Evolutionary conservation across 2,329 filamentous ascomycete genomes (phyloP).

Genomic region (Lachnellula subtilissima): DNA sequence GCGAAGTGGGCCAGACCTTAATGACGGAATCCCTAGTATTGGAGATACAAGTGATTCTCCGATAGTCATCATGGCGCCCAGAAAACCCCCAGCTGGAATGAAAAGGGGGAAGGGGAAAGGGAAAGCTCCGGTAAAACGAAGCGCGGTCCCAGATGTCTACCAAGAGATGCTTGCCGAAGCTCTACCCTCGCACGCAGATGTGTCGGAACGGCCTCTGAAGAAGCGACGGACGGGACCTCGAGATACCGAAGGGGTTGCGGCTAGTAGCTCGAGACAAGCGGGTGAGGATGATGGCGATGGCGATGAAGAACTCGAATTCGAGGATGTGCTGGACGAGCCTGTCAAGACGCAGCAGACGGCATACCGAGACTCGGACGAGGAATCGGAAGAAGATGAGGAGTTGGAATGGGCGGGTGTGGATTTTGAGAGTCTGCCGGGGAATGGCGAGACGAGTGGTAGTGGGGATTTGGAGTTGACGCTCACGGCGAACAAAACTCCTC

Average conservation of each 20-base stretch:
- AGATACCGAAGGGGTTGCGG: conserved; percentile 6
- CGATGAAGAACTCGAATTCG: conserved; percentile 27
- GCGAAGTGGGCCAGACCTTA: neutral
- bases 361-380: conserved; percentile 48
- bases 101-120: conserved; percentile 18
- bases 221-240: conserved; percentile 23
- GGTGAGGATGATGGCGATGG: conserved; percentile 22
- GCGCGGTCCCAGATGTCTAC: conserved; percentile 38
- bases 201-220: conserved; percentile 35
- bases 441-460: conserved; percentile 17
- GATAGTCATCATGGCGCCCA: conserved; percentile 3
- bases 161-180: conserved; percentile 42
- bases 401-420: conserved; percentile 61
- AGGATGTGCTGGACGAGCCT: conserved; percentile 26
- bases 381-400: conserved; percentile 48
- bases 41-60: neutral
- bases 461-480: conserved; percentile 33
- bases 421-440: conserved; percentile 30
- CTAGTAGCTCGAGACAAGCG: conserved; percentile 13
- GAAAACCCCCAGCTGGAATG: conserved; percentile 5
- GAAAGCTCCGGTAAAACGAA: conserved; percentile 3
- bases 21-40: neutral
- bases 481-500: conserved; percentile 16
- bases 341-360: conserved; percentile 32
- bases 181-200: conserved; percentile 28